phyloP scores from a whole-genome alignment of 306 rosid genomes.

The Abrus precatorius region DNA sequence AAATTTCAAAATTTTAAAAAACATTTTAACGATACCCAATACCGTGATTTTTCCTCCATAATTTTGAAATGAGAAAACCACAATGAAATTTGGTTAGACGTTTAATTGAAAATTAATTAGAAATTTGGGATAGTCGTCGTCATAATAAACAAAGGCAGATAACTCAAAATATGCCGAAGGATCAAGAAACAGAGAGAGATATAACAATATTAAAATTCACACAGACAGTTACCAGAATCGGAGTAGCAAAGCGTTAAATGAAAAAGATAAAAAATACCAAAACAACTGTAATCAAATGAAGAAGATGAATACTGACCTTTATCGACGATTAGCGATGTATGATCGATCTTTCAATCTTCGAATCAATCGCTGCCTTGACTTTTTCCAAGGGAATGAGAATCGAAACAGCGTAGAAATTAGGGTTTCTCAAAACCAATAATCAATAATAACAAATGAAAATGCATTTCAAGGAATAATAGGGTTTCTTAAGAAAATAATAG shows the following conservation, averaged over 20 bases:
- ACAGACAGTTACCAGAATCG: background rate
- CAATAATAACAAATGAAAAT: background rate
- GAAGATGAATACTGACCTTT: conserved; percentile 52
- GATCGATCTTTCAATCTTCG: background rate
- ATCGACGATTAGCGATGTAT: conserved; percentile 17
- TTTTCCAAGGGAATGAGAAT: conserved; percentile 8
- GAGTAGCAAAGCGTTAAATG: background rate
- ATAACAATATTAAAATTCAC: background rate
- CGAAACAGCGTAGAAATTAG: conserved; percentile 42
- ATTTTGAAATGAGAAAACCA: background rate
- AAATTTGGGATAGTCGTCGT: background rate
- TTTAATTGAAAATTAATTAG: background rate
- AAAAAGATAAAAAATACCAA: conserved; percentile 10
- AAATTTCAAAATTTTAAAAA: too few species aligned
- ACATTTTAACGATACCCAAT: too few species aligned
- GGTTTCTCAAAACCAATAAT: conserved; percentile 41
- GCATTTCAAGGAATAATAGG: too few species aligned
- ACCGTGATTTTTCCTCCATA: background rate
- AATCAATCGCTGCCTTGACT: conserved; percentile 7
- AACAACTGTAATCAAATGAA: conserved; percentile 43
- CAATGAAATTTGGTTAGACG: background rate
- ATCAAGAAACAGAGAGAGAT: background rate
- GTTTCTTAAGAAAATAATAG: too few species aligned
- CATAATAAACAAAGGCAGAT: background rate
- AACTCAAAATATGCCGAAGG: background rate